Base-by-base conservation (phyloP, 345 rosid genomes). In the Eucalyptus dawsonii region DNA sequence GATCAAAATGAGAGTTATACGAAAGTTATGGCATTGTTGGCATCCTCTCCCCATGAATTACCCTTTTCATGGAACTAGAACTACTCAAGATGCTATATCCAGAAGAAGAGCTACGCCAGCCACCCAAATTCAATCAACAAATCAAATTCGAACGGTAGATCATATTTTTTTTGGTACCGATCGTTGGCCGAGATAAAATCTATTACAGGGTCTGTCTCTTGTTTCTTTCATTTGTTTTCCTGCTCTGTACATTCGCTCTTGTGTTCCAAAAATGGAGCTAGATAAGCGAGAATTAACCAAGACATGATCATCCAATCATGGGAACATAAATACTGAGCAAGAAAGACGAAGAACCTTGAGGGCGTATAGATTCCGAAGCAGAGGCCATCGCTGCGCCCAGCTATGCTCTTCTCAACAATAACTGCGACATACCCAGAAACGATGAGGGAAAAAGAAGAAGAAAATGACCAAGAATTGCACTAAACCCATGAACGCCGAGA, bases 261-360 rank as follows among this genome's bases (percentile, higher is more conserved):
- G 31, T 9, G 34, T 25, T 42, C n/a, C 17, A 54, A 7, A 40
- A 7, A 86, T 25, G 54, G 87, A 13, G 88, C 40, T 24, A 40
- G 83, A 37, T 3, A 40, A 76, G 27, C 83, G 12, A 76, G 13
- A 37, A 76, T 76, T 21, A 76, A 40, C 83, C 47, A 34, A 40
- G 83, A 37, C 29, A 40, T 21, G 47, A 76, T 76, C 83, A 21
- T 21, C 12, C 47, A 72, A 72, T 37, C 81, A 34, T 21, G 47
- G 9, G 47, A 37, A 76, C 13, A 11, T 40, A 11, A 76, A 21
- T 12, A 37, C 83, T 21, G 47, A 76, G 21, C 89, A 58, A 19
- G 51, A 21, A 86, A n/a, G 21, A 37, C 44, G 86, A 53, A 53
- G 34, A 50, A 96, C 98, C 97, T 94, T 93, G 93, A 80, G 95